phyloP scores from a whole-genome alignment of 1,139 yeast species.

The Yamadazyma taylorii region DNA sequence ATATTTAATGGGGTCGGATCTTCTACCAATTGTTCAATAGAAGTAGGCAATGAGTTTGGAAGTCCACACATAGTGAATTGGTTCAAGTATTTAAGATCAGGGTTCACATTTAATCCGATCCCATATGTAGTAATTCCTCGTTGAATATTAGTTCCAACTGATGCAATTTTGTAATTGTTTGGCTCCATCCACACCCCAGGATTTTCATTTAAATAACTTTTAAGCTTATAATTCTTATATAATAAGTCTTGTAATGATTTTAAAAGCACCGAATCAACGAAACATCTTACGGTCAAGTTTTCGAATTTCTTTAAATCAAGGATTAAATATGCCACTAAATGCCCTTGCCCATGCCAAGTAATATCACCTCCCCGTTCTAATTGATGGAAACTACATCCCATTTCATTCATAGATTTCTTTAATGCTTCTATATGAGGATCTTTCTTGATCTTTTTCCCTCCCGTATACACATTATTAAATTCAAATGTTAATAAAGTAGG shows the following conservation, averaged over 20 bases:
- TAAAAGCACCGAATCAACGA: slow-evolving; percentile 68
- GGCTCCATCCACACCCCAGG: slow-evolving; percentile 86
- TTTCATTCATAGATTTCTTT: slow-evolving; percentile 38
- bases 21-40: slow-evolving; percentile 28
- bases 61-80: slow-evolving; percentile 84
- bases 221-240: slow-evolving; percentile 42
- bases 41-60: slow-evolving; percentile 50
- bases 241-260: slow-evolving; percentile 59
- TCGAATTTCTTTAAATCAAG: slow-evolving; percentile 67
- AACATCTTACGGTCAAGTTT: slow-evolving; percentile 68
- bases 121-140: slow-evolving; percentile 90
- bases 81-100: slow-evolving; percentile 72
- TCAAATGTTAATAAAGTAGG: slow-evolving; percentile 77
- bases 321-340: slow-evolving; percentile 81
- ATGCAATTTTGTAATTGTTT: slow-evolving; percentile 66
- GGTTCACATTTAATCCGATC: slow-evolving; percentile 72
- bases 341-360: slow-evolving; percentile 97
- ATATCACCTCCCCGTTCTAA: slow-evolving; percentile 95
- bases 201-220: slow-evolving; percentile 53
- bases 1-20: slow-evolving; percentile 24
- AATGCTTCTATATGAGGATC: slow-evolving; percentile 36
- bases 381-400: slow-evolving; percentile 57
- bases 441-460: slow-evolving; percentile 76
- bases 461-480: slow-evolving; percentile 82
- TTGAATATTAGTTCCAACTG: slow-evolving; percentile 86